phyloP scores from a whole-genome alignment of 2,329 filamentous ascomycete genomes.

The Trichoderma sp. region DNA sequence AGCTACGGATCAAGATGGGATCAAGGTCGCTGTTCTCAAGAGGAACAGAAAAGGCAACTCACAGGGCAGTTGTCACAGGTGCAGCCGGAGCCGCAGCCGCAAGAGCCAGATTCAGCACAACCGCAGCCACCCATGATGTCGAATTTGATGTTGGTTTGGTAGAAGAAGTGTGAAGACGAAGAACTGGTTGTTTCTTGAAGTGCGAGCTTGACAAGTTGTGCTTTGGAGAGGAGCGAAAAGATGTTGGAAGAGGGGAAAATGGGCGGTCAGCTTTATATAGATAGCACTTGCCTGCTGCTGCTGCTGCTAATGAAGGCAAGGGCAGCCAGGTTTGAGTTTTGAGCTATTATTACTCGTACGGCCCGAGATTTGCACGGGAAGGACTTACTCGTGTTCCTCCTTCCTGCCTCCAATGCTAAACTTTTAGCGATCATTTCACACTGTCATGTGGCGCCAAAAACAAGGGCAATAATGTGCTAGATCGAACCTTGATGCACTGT shows the following conservation, averaged over 20 bases:
- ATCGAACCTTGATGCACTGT: not conserved
- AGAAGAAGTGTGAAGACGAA: not conserved
- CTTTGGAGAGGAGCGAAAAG: not conserved
- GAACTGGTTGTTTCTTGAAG: not conserved
- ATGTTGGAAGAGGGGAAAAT: not conserved
- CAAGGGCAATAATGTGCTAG: not conserved
- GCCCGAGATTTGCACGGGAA: no score
- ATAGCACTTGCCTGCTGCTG: not conserved
- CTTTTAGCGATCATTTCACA: no score
- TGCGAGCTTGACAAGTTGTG: not conserved
- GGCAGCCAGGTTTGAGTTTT: not conserved
- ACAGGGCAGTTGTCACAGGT: constrained; percentile 49
- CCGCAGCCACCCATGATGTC: constrained; percentile 49
- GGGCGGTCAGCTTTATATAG: constrained; percentile 24
- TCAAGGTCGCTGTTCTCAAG: not conserved
- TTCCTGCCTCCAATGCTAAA: no score
- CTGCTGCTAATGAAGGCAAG: not conserved
- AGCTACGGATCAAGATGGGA: not conserved
- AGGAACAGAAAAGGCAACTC: constrained; percentile 33
- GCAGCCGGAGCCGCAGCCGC: constrained; percentile 48
- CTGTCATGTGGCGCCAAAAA: no score
- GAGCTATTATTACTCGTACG: not conserved
- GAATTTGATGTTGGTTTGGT: constrained; percentile 5
- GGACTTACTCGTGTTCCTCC: no score
- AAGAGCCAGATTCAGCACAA: constrained; percentile 46